A percentile compares a stretch with the other conserved stretches of the same genome.
These are phyloP conservation scores for Austroboletus novae-zelandiae DNA, from an alignment of 1,284 basidiomycete genomes.

Conservation along the genomic window DNA sequence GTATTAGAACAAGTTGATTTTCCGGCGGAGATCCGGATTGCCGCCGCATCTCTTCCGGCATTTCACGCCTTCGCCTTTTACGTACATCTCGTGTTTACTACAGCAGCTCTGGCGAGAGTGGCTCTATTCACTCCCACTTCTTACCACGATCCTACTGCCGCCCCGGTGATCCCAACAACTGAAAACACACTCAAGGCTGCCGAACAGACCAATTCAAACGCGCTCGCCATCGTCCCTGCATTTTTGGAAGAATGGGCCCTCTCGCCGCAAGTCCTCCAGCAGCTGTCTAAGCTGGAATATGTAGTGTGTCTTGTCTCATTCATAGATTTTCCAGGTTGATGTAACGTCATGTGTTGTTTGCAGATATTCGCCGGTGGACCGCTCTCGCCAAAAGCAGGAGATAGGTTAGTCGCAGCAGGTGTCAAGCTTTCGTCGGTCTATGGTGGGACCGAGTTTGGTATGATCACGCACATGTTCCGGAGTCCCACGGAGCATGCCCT, in stretches of 20 bases:
- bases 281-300: not conserved
- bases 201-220: not conserved
- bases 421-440: too few species aligned
- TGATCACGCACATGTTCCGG: not conserved
- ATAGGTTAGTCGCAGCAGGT: too few species aligned
- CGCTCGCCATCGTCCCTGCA: not conserved
- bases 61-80: too few species aligned
- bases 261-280: not conserved
- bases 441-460: not conserved
- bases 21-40: too few species aligned
- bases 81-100: not conserved
- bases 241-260: not conserved
- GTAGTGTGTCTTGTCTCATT: not conserved
- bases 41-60: too few species aligned
- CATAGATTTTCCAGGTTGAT: slow-evolving; percentile 17
- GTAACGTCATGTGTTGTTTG: too few species aligned
- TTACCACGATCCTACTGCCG: not conserved
- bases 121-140: too few species aligned
- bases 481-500: not conserved
- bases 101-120: not conserved
- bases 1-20: too few species aligned
- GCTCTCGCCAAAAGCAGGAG: slow-evolving; percentile 20
- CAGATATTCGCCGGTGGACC: slow-evolving; percentile 2
- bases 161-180: not conserved
- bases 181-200: not conserved